phyloP scores from a whole-genome alignment of 208 protist genomes.

The Lotmaria passim region DNA sequence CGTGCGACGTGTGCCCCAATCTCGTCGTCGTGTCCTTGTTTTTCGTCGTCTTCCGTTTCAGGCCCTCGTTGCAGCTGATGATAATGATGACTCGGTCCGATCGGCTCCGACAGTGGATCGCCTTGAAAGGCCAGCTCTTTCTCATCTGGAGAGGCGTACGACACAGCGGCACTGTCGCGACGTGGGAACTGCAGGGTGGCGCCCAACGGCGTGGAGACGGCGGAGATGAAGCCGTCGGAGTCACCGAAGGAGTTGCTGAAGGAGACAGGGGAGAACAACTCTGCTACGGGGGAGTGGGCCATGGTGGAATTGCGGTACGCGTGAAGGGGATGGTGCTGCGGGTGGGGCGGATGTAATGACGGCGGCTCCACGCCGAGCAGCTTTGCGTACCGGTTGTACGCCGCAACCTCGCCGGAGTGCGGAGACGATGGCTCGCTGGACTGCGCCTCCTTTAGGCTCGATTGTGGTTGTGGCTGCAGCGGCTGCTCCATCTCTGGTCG shows the following conservation, averaged over 20 bases:
- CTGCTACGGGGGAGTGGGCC: not conserved
- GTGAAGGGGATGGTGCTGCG: no score
- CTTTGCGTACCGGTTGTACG: constrained; percentile 12
- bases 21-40: not conserved
- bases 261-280: not conserved
- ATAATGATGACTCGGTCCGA: not conserved
- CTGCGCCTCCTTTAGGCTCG: no score
- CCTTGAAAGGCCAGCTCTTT: not conserved
- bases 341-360: not conserved
- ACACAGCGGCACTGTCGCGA: constrained; percentile 4
- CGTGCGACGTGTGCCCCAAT: not conserved
- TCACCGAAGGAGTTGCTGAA: constrained; percentile 16
- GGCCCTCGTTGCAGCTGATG: not conserved
- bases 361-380: constrained; percentile 6
- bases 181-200: constrained; percentile 15
- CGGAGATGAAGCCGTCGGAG: not conserved
- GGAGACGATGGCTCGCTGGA: not conserved
- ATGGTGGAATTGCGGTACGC: not conserved
- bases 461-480: not conserved
- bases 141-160: not conserved
- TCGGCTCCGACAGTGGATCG: constrained; percentile 7
- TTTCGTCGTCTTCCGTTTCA: not conserved
- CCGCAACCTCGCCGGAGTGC: not conserved
- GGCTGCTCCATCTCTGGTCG: not conserved
- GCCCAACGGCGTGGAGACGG: constrained; percentile 6